Base-by-base conservation (phyloP, 2,329 filamentous ascomycete genomes). In the Myriosclerotinia duriaeana region DNA sequence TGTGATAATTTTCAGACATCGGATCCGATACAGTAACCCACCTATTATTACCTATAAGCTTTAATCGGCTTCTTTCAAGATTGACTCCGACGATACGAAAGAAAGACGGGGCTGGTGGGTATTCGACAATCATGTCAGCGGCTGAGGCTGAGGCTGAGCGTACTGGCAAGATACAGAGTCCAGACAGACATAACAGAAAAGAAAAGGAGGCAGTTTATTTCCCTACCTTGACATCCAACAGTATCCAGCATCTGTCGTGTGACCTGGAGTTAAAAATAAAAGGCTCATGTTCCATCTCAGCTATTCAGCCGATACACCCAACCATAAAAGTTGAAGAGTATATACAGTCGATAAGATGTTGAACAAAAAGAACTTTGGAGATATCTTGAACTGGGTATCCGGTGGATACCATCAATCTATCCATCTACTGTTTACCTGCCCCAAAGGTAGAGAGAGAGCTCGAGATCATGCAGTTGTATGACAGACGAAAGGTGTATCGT, bases 271-370 rank as follows among this genome's bases (percentile, higher is more conserved):
- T 14, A 6, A 20, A 26, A 17, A 34, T 26, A n/a, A 50, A 30
- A 38, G 38, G 50, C 54, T 53, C 50, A 63, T 46, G 15, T 46
- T 42, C 26, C 36, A 26, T 58, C 42, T 58, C 64, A 53, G 53
- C 22, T 59, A 14, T 36, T 22, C 15, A 53, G 20, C 38, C 53
- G 60, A 60, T 14, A 36, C 17, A 44, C 56, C 5, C 42, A 30
- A 17, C 22, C 26, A 60, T n/a, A 50, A 56, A 53, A 14, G 44
- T 12, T 46, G 22, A 11, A 15, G 20, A 34, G 20, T 30, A 15
- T 11, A 44, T 44, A 15, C n/a, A n/a, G n/a, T 42, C 8, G 26
- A 5, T 15, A 34, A 54, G 8, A 53, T 48, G 5, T 20, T 36
- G 56, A 15, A 8, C 30, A 53, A n/a, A 1, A 52, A 53, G 26